Percentiles rank a stretch among this genome's conserved stretches.
phyloP scores from a whole-genome alignment of 2,329 filamentous ascomycete genomes.

The Fusarium armeniacum region DNA sequence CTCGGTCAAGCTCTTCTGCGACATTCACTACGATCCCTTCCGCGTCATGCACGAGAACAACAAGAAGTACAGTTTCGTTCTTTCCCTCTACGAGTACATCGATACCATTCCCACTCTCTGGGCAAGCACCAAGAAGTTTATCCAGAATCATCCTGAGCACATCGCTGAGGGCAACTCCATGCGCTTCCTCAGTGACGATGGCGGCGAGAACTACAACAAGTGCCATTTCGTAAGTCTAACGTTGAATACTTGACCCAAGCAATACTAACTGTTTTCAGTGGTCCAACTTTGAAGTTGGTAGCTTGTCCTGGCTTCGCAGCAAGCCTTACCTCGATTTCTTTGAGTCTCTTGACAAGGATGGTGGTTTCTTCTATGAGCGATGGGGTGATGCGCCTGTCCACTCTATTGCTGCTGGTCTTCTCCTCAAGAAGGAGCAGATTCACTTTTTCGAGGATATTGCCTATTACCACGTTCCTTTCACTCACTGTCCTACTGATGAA shows the following conservation, averaged over 20 bases:
- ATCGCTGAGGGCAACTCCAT: slow-evolving; percentile 87
- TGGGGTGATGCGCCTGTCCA: slow-evolving; percentile 99
- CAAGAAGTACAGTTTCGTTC: slow-evolving; percentile 98
- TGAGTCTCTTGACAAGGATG: slow-evolving; percentile 85
- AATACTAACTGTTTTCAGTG: slow-evolving; percentile 69
- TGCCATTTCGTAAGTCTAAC: slow-evolving; percentile 86
- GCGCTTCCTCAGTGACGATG: slow-evolving; percentile 91
- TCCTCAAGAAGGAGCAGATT: slow-evolving; percentile 92
- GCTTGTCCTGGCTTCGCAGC: slow-evolving; percentile 92
- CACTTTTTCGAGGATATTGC: slow-evolving; percentile 99
- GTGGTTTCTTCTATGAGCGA: slow-evolving; percentile 98
- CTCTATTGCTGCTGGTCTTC: slow-evolving; percentile 90
- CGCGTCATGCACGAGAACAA: slow-evolving; percentile 94
- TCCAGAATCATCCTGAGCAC: slow-evolving; percentile 89
- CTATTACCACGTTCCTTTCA: slow-evolving; percentile 98
- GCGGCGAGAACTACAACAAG: slow-evolving; percentile 92
- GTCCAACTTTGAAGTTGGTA: slow-evolving; percentile 99
- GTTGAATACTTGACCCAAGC: not conserved
- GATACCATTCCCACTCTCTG: slow-evolving; percentile 97
- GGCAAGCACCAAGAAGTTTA: slow-evolving; percentile 96
- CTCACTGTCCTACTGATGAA: slow-evolving; percentile 94
- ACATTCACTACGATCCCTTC: slow-evolving; percentile 96
- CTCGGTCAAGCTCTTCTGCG: slow-evolving; percentile 95
- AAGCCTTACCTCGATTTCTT: slow-evolving; percentile 93
- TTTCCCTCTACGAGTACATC: slow-evolving; percentile 95